Evolutionary conservation across 228 moss, liverwort and hornwort genomes (phyloP), one percentile per base, ranked within the genome.

Genomic region (Sphagnum fallax): DNA sequence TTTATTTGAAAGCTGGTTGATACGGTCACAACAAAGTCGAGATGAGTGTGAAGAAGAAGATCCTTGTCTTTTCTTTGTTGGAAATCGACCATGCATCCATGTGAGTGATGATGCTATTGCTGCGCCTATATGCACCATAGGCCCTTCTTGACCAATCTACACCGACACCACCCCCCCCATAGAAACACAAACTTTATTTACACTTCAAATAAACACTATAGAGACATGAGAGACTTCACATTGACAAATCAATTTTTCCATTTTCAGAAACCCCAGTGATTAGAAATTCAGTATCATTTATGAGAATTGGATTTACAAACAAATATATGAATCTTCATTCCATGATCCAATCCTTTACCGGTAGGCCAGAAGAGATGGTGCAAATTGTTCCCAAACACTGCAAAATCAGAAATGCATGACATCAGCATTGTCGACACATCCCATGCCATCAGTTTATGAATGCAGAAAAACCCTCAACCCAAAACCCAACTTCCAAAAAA

Each of bases 81-180:
- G 85, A 74, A 74, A 76, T 18, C 71, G 81, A 53, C 91, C 89
- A 64, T 91, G 93, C 89, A 89, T 85, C 93, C 93, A 94, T 53
- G 93, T 91, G 11, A 94, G 76, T 49, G 90, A 78, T 12, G 93
- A 94, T 47, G 93, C 93, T 72, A 94, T 84, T 6, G 91, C 93
- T 68, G 72, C 91, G 48, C 91, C 93, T 71, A 94, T 84, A 67
- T 94, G 91, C 48, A 94, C 82, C 91, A 94, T 83, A 11, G 91
- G 93, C 68, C 93, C 93, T 77, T 94, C 93, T 83, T 94, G 93
- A 53, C 93, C 93, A 75, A 91, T 91, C 91, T 91, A 82, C 64
- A 72, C 60, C 67, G 13, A 32, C 6, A 6, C 12, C 10, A 12
- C 65, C 49, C 48, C 64, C 6, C 13, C 11, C 47, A 65, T 4